Conservation (phyloP, 805 yeast genomes). For the Ogataea parapolymorpha region DNA sequence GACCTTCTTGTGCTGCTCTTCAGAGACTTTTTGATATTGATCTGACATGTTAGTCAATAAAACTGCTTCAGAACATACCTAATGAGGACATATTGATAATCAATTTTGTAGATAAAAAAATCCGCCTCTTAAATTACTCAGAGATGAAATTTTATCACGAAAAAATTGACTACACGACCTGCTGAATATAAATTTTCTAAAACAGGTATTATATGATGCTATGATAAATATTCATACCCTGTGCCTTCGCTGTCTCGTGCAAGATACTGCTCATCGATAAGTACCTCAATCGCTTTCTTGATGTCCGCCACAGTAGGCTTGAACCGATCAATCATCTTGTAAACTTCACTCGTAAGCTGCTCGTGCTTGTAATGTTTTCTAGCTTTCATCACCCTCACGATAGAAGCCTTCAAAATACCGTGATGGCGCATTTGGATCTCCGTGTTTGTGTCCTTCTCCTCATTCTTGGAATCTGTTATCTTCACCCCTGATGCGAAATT, state of each 20-base stretch:
- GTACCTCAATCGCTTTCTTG: conserved; percentile 77
- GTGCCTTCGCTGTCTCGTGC: conserved; percentile 68
- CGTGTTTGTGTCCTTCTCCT: conserved; percentile 78
- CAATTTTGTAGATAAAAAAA: not conserved
- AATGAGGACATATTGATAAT: conserved; percentile 12
- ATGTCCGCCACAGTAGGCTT: conserved; percentile 82
- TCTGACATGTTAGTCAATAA: conserved; percentile 14
- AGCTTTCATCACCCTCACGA: conserved; percentile 96
- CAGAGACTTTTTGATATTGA: conserved; percentile 45
- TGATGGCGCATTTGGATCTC: conserved; percentile 57
- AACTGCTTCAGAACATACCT: conserved; percentile 11
- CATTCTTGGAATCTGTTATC: conserved; percentile 59
- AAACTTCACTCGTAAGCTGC: conserved; percentile 79
- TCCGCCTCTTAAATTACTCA: conserved; percentile 13
- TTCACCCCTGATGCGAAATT: conserved; percentile 51
- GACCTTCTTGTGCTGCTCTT: conserved; percentile 37
- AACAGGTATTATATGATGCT: not conserved
- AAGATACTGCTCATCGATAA: conserved; percentile 83
- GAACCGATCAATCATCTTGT: conserved; percentile 81
- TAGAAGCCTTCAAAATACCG: conserved; percentile 83
- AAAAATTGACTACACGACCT: not conserved
- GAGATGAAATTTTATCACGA: conserved; percentile 8
- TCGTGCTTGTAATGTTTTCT: conserved; percentile 77
- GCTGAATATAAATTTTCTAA: not conserved
- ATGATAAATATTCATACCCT: conserved; percentile 80